These are phyloP conservation scores for Hypoxylon sp. DNA, from an alignment of 2,329 filamentous ascomycete species.

Conservation along the genomic window DNA sequence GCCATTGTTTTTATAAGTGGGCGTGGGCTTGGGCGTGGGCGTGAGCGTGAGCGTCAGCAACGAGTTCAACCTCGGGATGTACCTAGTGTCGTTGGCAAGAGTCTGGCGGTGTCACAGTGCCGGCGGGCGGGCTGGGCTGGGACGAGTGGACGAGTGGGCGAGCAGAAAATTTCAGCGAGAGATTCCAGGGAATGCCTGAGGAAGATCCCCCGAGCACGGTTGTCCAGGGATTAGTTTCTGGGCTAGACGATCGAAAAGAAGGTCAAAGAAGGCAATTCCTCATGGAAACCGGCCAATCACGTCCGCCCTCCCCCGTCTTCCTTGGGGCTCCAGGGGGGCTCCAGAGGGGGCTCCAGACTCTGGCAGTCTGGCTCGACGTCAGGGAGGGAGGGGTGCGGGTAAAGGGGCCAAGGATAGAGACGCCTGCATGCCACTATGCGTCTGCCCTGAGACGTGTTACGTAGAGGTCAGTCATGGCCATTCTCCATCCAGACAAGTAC, in stretches of 20 bases:
- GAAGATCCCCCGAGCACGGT: conserved; percentile 25
- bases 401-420: conserved; percentile 29
- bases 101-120: conserved; percentile 32
- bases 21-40: conserved; percentile 25
- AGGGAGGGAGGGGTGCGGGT: conserved; percentile 34
- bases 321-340: conserved; percentile 35
- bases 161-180: conserved; percentile 30
- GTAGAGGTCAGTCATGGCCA: neutral
- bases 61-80: conserved; percentile 30
- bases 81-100: conserved; percentile 18
- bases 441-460: conserved; percentile 6
- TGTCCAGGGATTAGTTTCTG: conserved; percentile 27
- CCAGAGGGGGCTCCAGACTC: no score
- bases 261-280: conserved; percentile 39
- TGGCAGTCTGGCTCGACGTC: conserved; percentile 33
- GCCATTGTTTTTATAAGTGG: conserved; percentile 36
- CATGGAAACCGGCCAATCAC: conserved; percentile 30
- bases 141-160: no score
- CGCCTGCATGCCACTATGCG: conserved; percentile 5
- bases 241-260: conserved; percentile 35
- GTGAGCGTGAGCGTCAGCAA: no score
- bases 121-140: conserved; percentile 24
- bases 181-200: conserved; percentile 21
- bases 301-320: neutral
- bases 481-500: conserved; percentile 1